Evolutionary conservation across 495 filamentous ascomycete species (phyloP).

Genomic region (Peziza echinospora): DNA sequence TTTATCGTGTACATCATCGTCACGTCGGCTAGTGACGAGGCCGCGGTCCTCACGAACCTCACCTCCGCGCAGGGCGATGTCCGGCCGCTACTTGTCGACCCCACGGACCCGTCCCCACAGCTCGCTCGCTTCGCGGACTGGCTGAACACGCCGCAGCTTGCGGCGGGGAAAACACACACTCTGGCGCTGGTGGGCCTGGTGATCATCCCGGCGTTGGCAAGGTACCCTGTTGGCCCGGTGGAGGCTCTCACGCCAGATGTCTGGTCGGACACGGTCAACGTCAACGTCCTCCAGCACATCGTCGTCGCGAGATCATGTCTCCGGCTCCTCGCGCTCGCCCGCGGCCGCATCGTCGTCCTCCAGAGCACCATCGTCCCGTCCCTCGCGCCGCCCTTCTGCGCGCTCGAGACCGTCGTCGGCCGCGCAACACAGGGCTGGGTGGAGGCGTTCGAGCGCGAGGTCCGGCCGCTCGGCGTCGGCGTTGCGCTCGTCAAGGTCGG

Average conservation of each 20-base stretch:
- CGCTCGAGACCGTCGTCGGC: conserved; percentile 55
- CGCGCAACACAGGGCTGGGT: conserved; percentile 65
- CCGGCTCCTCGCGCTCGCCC: conserved; percentile 42
- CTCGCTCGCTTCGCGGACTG: conserved; percentile 44
- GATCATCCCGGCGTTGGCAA: conserved; percentile 45
- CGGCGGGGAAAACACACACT: conserved; percentile 48
- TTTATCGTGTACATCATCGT: conserved; percentile 86
- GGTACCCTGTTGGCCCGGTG: conserved; percentile 49
- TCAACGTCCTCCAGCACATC: conserved; percentile 77
- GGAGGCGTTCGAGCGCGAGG: conserved; percentile 50
- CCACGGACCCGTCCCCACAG: conserved; percentile 37
- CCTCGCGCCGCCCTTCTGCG: conserved; percentile 63
- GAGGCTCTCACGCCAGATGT: conserved; percentile 59
- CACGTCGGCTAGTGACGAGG: conserved; percentile 58
- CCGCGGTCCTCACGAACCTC: conserved; percentile 48
- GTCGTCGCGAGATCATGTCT: conserved; percentile 71
- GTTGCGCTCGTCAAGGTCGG: conserved; percentile 74
- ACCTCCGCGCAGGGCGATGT: conserved; percentile 43
- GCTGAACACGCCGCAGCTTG: conserved; percentile 47
- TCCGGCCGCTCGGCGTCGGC: conserved; percentile 45
- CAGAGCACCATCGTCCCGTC: conserved; percentile 69
- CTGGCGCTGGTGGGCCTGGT: conserved; percentile 58
- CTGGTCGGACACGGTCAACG: conserved; percentile 79
- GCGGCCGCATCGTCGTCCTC: conserved; percentile 50
- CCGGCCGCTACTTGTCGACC: conserved; percentile 57